A percentile compares a stretch with the other conserved stretches of the same genome.
Conservation (phyloP, 805 yeast genomes). For the Wickerhamiella australiensis region DNA sequence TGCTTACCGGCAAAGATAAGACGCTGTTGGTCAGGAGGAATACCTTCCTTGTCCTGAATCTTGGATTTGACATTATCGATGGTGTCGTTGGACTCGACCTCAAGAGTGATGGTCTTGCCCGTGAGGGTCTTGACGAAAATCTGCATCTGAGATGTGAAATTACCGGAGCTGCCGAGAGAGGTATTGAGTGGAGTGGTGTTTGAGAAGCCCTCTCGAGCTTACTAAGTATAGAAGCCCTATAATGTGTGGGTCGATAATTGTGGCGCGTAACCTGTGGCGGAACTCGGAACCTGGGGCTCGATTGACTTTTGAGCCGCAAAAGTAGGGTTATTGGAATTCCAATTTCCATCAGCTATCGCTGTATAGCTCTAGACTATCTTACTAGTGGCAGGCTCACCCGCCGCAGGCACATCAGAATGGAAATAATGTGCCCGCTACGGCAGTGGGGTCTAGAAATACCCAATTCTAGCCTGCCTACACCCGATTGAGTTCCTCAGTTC, state of each 20-base stretch:
- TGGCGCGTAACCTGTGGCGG: no score
- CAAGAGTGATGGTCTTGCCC: slow-evolving; percentile 97
- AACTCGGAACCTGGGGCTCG: no score
- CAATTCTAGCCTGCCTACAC: no score
- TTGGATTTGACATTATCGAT: slow-evolving; percentile 97
- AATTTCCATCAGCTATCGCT: no score
- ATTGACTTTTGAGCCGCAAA: no score
- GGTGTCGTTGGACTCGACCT: slow-evolving; percentile 97
- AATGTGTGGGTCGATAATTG: not conserved
- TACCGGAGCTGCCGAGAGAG: slow-evolving; percentile 4
- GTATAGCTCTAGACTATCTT: no score
- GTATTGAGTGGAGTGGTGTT: slow-evolving; percentile 7
- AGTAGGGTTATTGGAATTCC: no score
- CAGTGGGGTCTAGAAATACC: no score
- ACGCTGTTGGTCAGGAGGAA: slow-evolving; percentile 99
- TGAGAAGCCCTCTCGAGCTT: not conserved
- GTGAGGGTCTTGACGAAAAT: slow-evolving; percentile 99
- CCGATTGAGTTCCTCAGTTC: no score
- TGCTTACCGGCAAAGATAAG: slow-evolving; percentile 99
- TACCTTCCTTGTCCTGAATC: slow-evolving; percentile 98
- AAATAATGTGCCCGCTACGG: no score
- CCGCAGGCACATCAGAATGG: no score
- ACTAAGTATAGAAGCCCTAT: not conserved
- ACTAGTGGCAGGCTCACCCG: no score
- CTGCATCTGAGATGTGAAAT: slow-evolving; percentile 29